Base-by-base conservation (phyloP, 2,329 filamentous ascomycete genomes). In the Ophiosphaerella korrae region DNA sequence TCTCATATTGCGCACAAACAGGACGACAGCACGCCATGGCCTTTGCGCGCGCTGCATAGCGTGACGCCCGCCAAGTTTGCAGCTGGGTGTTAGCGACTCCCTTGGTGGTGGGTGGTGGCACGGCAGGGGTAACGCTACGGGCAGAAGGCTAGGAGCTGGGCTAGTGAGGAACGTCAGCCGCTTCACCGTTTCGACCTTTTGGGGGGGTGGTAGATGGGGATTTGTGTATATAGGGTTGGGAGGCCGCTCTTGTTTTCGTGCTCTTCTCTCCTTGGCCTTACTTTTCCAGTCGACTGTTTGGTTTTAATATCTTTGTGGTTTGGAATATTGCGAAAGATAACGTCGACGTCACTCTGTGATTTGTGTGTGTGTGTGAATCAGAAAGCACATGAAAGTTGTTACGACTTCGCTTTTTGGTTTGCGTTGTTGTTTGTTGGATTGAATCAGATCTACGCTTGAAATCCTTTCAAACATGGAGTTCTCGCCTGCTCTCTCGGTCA, bases 161-260 rank as follows among this genome's bases (percentile, higher is more conserved):
- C 58, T 65, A 63, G 58, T 53, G 60, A 63, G 50, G 48, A 51
- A 50, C 53, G 55, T 58, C 57, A 56, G 57, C 57, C 62, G 58
- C 63, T 60, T 64, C 61, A 66, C 61, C 60, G 60, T 63, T 63
- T 63, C 59, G 58, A 55, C 50, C 46, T 34, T 63, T 55, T 52
- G 56, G 45, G 38, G 32, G 21, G 13, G 54, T 37, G 9, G 18
- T 9, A n/a, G n/a, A 8, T 42, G 44, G 13, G 42, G 42, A 13
- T 40, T 12, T 26, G 24, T 48, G 58, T 63, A 64, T 64, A 64
- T 64, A 64, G 58, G 43, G 51, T 50, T 57, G 52, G 34, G 50
- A 39, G 52, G 7, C 26, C 26, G 26, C 26, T 29, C 21, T 38
- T n/a, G 39, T 11, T 24, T 24, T 41, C 16, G 7, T 26, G 39